Percentiles rank a stretch among this genome's conserved stretches.
Conservation (phyloP, 2,329 filamentous ascomycete species). For the Nemania abortiva region DNA sequence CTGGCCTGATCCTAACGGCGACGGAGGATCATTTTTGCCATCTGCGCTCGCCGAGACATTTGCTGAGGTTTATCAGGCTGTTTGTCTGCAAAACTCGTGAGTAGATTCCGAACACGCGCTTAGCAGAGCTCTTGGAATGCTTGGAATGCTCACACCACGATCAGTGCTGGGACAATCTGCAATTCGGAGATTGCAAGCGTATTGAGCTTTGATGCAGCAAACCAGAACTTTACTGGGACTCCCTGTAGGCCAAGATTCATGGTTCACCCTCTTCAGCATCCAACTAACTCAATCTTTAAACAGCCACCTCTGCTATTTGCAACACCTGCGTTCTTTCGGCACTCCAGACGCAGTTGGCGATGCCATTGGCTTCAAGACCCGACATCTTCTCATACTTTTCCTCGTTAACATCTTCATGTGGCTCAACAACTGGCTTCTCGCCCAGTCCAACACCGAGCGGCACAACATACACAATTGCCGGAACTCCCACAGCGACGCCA, state of each 20-base stretch:
- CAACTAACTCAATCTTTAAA: constrained; percentile 2
- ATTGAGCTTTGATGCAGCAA: constrained; percentile 9
- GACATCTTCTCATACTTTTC: constrained; percentile 5
- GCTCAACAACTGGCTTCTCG: constrained; percentile 3
- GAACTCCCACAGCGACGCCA: neutral
- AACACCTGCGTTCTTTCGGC: constrained; percentile 20
- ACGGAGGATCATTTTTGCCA: constrained; percentile 11
- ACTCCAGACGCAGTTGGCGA: constrained; percentile 14
- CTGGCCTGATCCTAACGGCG: constrained; percentile 11
- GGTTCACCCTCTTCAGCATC: neutral
- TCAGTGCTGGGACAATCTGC: constrained; percentile 9
- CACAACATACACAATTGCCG: constrained; percentile 11
- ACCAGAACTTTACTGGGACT: constrained; percentile 18
- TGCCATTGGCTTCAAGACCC: constrained; percentile 9
- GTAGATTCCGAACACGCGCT: neutral
- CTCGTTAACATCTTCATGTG: constrained; percentile 15
- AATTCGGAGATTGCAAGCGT: constrained; percentile 18
- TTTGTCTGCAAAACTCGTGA: constrained; percentile 17
- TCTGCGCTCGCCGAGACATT: neutral
- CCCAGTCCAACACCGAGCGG: constrained; percentile 11
- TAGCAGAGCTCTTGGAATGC: no score
- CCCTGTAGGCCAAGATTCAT: constrained; percentile 3
- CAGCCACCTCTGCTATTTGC: constrained; percentile 15
- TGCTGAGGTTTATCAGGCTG: constrained; percentile 12
- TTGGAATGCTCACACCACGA: constrained; percentile 2